These are phyloP conservation scores for Helicocarpus griseus DNA, from an alignment of 2,329 filamentous ascomycete genomes.

Conservation along the genomic window DNA sequence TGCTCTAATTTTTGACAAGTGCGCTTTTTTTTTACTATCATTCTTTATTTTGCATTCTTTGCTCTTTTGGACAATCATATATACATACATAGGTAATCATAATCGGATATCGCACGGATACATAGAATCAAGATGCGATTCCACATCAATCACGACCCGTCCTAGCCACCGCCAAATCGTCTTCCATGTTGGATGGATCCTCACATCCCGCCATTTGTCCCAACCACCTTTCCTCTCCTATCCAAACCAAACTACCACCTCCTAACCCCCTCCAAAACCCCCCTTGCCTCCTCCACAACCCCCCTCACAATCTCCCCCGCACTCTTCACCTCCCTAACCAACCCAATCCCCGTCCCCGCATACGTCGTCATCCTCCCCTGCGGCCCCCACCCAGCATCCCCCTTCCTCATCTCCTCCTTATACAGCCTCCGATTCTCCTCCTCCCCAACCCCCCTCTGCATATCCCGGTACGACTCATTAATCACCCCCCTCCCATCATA, in stretches of 20 bases:
- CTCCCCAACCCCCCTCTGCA: constrained; percentile 27
- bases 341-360: constrained; percentile 52
- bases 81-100: constrained; percentile 1
- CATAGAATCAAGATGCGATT: not conserved
- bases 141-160: no score
- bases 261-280: constrained; percentile 10
- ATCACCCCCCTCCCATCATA: constrained; percentile 51
- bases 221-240: not conserved
- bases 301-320: constrained; percentile 46
- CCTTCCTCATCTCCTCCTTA: constrained; percentile 39
- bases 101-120: not conserved
- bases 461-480: constrained; percentile 44
- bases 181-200: no score
- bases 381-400: constrained; percentile 44
- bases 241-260: not conserved
- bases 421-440: constrained; percentile 36
- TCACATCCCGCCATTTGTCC: no score
- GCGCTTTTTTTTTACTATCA: not conserved
- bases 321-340: constrained; percentile 42
- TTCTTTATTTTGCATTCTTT: not conserved
- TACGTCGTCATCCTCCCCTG: constrained; percentile 51
- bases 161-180: no score
- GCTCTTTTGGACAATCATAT: not conserved
- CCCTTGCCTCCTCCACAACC: constrained; percentile 30
- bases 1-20: constrained; percentile 1